phyloP scores from a whole-genome alignment of 371 early-diverging fungal species.

The Mucor indicus region DNA sequence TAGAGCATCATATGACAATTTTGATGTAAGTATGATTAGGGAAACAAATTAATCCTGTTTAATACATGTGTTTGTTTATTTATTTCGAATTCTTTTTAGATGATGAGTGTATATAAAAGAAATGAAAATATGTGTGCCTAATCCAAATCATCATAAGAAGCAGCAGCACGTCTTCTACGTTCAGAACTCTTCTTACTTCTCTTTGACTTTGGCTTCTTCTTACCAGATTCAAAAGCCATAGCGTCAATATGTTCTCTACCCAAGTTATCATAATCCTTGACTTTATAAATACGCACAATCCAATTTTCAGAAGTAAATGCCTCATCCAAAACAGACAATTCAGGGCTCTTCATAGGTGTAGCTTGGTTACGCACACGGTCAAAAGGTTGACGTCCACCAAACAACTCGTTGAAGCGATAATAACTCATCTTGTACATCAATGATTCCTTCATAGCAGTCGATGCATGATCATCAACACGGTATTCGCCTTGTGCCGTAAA shows the following conservation, averaged over 20 bases:
- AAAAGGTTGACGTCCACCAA: constrained; percentile 68
- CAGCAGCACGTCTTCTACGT: constrained; percentile 41
- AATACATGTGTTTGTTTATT: too few relatives aligned
- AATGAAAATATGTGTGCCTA: too few relatives aligned
- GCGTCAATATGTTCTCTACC: constrained; percentile 81
- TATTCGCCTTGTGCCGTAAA: constrained; percentile 92
- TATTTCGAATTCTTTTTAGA: too few relatives aligned
- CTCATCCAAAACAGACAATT: constrained; percentile 86
- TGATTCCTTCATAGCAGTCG: constrained; percentile 85
- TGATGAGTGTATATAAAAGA: too few relatives aligned
- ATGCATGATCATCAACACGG: constrained; percentile 87
- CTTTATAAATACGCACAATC: constrained; percentile 97
- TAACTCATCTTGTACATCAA: constrained; percentile 97
- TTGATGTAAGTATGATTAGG: too few relatives aligned
- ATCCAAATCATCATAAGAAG: constrained; percentile 25
- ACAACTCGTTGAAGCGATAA: constrained; percentile 89
- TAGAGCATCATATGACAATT: too few relatives aligned
- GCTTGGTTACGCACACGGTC: constrained; percentile 89
- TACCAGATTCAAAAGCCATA: constrained; percentile 58
- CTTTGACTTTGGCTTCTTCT: constrained; percentile 37
- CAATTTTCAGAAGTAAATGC: constrained; percentile 89
- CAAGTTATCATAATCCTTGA: constrained; percentile 89
- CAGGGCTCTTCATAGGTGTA: constrained; percentile 76
- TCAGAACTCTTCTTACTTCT: constrained; percentile 40
- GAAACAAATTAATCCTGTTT: too few relatives aligned